Percentiles rank a stretch among this genome's conserved stretches.
These are phyloP conservation scores for Russula ochroleuca DNA, from an alignment of 768 basidiomycete species.

Conservation along the genomic window DNA sequence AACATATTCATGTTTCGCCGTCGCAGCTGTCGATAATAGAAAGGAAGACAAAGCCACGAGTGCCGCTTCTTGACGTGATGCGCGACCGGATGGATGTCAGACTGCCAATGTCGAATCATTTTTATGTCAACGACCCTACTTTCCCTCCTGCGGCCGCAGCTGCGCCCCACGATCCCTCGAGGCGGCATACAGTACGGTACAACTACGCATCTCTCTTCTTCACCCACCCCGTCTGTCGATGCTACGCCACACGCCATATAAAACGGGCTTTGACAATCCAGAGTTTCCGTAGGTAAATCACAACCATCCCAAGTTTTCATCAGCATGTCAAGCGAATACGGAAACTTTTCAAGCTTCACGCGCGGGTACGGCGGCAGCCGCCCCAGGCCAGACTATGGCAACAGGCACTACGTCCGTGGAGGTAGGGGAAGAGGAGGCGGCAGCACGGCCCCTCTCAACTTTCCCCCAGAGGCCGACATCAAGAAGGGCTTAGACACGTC, in stretches of 20 bases:
- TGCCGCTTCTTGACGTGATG: neutral
- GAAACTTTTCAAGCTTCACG: neutral
- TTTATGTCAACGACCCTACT: neutral
- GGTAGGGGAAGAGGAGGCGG: neutral
- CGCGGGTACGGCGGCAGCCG: neutral
- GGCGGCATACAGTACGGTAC: neutral
- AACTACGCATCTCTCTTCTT: constrained; percentile 6
- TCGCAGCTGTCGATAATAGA: neutral
- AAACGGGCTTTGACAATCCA: neutral
- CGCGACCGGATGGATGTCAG: neutral
- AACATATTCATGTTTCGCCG: neutral
- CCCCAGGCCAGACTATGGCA: constrained; percentile 4
- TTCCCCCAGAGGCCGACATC: constrained; percentile 8
- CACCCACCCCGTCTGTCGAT: neutral
- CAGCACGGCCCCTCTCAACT: neutral
- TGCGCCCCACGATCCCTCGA: neutral
- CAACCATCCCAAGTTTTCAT: neutral
- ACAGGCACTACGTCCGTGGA: constrained; percentile 3
- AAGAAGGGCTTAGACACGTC: constrained; percentile 17
- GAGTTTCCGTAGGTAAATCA: neutral
- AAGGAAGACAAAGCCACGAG: neutral
- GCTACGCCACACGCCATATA: constrained; percentile 7
- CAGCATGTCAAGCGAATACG: neutral
- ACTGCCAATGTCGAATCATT: neutral
- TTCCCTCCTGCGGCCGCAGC: constrained; percentile 18